Evolutionary conservation across 345 rosid species (phyloP), one percentile per base, ranked within the genome.

Genomic region (Nephelium lappaceum): DNA sequence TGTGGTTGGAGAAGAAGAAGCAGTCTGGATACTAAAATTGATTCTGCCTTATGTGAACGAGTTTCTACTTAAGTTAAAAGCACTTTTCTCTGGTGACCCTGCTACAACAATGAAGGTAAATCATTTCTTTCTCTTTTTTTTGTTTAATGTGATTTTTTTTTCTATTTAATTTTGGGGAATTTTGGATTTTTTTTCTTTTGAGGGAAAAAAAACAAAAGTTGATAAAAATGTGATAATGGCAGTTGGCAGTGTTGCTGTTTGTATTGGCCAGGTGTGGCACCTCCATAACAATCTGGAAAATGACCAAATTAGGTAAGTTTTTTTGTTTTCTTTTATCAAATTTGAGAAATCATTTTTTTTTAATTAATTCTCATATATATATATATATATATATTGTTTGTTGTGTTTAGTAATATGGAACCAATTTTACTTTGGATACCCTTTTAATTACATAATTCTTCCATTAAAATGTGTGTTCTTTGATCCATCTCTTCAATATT

Each of bases 61-160:
- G 86, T 87, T 88, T 78, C 71, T 94, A 8, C 36, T 88, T 76
- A 93, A 88, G 80, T 81, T 94, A 21, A 90, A 82, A 80, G 91
- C 97, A 55, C 93, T 94, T 65, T 93, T 94, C 81, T 91, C 95
- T 47, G 99, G 98, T 62, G 98, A 96, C 78, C 95, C 99, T 67
- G 83, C 89, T 9, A 93, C 95, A 31, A 94, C 98, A 0, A 94
- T 96, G 91, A 96, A 94, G 94, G 99, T 91, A 84, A 78, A 25
- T 36, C 19, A 63, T 41, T 39, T 58, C 11, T 42, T 69, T 3
- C 11, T 19, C 53, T 24, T 11, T 6, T 1, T 24, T 19, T 38
- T n/a, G 7, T 12, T 12, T 18, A 45, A 45, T 3, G 5, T 45
- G 0, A 3, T 7, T 7, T 0, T 45, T 45, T 31, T 31, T 31